Evolutionary conservation across 1,284 basidiomycete genomes (phyloP).

Genomic region (Irpex sp.): DNA sequence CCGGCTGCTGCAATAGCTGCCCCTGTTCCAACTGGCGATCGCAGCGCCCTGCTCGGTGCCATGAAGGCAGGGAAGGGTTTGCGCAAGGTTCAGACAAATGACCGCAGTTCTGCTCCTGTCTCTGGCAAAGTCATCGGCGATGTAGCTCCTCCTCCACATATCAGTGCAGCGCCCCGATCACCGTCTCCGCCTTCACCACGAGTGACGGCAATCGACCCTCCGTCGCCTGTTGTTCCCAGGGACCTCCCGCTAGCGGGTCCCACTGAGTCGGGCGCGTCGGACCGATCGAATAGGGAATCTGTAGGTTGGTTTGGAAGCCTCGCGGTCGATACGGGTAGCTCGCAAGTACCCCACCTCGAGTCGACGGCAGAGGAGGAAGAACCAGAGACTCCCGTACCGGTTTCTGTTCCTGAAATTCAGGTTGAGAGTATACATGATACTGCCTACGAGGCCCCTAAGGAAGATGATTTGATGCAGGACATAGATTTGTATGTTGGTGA

Average conservation of each 20-base stretch:
- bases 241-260: conserved; percentile 14
- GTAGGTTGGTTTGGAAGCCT: conserved; percentile 91
- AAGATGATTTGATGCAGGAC: conserved; percentile 64
- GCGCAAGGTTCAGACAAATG: conserved; percentile 79
- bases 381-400: conserved; percentile 20
- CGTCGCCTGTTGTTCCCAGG: not conserved
- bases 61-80: conserved; percentile 82
- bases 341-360: conserved; percentile 42
- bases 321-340: conserved; percentile 64
- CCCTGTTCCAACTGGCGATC: conserved; percentile 43
- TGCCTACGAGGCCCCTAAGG: conserved; percentile 9
- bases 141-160: conserved; percentile 68
- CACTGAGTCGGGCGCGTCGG: conserved; percentile 20
- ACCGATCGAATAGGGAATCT: conserved; percentile 62
- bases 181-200: conserved; percentile 40
- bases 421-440: conserved; percentile 35
- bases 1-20: conserved; percentile 35
- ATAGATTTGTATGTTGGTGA: conserved; percentile 70
- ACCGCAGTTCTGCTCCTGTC: conserved; percentile 70
- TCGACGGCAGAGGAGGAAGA: conserved; percentile 60
- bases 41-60: conserved; percentile 71
- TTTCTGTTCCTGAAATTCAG: conserved; percentile 48
- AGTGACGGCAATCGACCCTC: conserved; percentile 1
- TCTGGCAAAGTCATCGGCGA: conserved; percentile 82
- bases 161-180: conserved; percentile 36